phyloP scores from a whole-genome alignment of 1,284 basidiomycete species.

The Ustilago esculenta region DNA sequence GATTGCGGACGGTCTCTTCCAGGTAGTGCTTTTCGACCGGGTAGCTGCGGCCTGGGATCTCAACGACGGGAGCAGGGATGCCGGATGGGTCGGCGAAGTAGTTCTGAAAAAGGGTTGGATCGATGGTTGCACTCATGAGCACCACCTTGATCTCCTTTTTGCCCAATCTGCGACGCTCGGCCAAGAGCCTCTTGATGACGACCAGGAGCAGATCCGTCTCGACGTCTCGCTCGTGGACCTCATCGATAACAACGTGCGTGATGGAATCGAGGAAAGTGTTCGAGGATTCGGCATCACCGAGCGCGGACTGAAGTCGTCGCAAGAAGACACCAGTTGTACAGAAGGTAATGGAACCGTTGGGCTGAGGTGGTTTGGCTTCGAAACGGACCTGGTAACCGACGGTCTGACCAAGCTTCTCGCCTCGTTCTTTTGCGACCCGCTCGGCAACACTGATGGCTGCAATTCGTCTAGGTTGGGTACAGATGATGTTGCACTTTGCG shows the following conservation, averaged over 20 bases:
- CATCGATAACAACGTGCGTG: constrained; percentile 92
- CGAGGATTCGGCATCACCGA: constrained; percentile 68
- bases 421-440: constrained; percentile 89
- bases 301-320: constrained; percentile 82
- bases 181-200: constrained; percentile 85
- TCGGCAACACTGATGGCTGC: constrained; percentile 93
- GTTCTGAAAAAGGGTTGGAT: constrained; percentile 84
- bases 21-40: constrained; percentile 85
- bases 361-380: constrained; percentile 81
- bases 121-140: constrained; percentile 95
- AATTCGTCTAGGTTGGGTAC: constrained; percentile 90
- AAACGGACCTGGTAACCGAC: constrained; percentile 95
- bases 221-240: constrained; percentile 95
- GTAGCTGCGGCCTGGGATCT: constrained; percentile 90
- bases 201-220: constrained; percentile 92
- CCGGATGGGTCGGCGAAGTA: constrained; percentile 77
- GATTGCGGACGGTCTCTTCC: constrained; percentile 76
- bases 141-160: constrained; percentile 85
- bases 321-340: constrained; percentile 94
- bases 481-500: constrained; percentile 87
- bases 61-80: constrained; percentile 78
- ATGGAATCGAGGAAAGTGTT: constrained; percentile 76
- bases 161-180: constrained; percentile 76
- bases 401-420: constrained; percentile 77
- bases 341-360: constrained; percentile 85